Evolutionary conservation across 1,139 yeast genomes (phyloP).

Genomic region (Debaryomyces sp.): DNA sequence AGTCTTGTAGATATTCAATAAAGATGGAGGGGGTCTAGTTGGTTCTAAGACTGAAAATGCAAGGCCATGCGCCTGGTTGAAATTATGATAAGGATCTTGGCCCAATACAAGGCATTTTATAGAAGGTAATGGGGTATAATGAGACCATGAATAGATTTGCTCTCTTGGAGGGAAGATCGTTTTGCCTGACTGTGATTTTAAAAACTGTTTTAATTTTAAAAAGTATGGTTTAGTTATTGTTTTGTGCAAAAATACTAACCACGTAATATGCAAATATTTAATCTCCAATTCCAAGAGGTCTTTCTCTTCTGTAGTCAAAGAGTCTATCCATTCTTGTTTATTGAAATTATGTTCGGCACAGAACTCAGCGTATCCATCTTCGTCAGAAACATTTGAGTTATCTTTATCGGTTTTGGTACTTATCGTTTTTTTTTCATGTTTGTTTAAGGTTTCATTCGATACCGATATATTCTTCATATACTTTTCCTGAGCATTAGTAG

Average conservation of each 20-base stretch:
- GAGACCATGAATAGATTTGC: constrained; percentile 92
- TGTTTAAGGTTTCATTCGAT: neutral
- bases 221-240: constrained; percentile 90
- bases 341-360: constrained; percentile 37
- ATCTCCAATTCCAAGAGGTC: constrained; percentile 70
- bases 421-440: neutral
- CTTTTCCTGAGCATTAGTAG: constrained; percentile 1
- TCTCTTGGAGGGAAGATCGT: constrained; percentile 74
- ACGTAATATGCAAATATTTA: constrained; percentile 66
- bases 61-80: constrained; percentile 93
- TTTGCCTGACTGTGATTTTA: constrained; percentile 39
- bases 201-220: constrained; percentile 65
- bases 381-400: neutral
- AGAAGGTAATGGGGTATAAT: constrained; percentile 73
- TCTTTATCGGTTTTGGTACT: neutral
- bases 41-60: constrained; percentile 92
- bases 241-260: constrained; percentile 70
- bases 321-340: constrained; percentile 55
- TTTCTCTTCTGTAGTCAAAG: constrained; percentile 54
- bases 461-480: neutral
- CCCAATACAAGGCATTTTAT: constrained; percentile 86
- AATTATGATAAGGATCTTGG: constrained; percentile 95
- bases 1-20: constrained; percentile 84
- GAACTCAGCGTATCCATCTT: constrained; percentile 16
- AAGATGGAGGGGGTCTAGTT: constrained; percentile 85